Evolutionary conservation across 257 asterid genomes (phyloP).

Genomic region (Penstemon newberryi): DNA sequence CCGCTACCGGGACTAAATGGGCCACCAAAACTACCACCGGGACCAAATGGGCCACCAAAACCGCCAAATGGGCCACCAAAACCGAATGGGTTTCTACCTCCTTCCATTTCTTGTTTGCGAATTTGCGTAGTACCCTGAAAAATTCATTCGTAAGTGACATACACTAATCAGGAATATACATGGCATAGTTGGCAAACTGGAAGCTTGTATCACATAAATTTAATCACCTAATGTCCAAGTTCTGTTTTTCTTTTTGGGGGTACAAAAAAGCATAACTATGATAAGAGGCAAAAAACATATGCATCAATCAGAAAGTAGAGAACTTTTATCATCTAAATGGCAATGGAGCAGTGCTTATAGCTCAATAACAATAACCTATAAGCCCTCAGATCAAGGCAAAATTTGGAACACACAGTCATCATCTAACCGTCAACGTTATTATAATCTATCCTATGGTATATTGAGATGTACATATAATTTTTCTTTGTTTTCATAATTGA

Average conservation of each 20-base stretch:
- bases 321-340: no score
- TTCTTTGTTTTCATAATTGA: no score
- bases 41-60: conserved; percentile 56
- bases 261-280: no score
- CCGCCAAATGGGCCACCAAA: conserved; percentile 63
- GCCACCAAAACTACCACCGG: conserved; percentile 45
- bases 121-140: conserved; percentile 28
- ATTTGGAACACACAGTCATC: no score
- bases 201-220: not conserved
- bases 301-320: no score
- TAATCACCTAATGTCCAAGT: not conserved
- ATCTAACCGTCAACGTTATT: no score
- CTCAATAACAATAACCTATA: no score
- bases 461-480: no score
- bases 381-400: no score
- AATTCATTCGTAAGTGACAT: conserved; percentile 9
- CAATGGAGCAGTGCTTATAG: no score
- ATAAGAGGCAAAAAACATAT: no score
- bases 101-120: conserved; percentile 51
- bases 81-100: conserved; percentile 79
- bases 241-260: not conserved
- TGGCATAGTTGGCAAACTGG: not conserved
- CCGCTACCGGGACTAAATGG: conserved; percentile 15
- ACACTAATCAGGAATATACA: not conserved
- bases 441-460: no score